Percentiles rank a stretch among this genome's conserved stretches.
These are phyloP conservation scores for Russula abietina DNA, from an alignment of 768 basidiomycete species.

Conservation along the genomic window DNA sequence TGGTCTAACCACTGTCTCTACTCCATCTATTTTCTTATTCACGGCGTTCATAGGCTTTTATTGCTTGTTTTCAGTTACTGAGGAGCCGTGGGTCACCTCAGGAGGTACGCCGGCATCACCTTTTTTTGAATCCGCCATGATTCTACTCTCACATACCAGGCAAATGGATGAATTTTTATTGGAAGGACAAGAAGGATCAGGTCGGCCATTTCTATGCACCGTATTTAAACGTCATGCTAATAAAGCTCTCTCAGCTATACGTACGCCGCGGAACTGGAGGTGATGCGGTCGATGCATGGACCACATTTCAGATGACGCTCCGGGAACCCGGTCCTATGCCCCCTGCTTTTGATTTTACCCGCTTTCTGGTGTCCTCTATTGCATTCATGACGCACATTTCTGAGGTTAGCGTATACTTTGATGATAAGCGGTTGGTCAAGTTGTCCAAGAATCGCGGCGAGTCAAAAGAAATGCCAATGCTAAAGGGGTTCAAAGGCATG, in stretches of 20 bases:
- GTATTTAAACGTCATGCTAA: not conserved
- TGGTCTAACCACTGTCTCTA: slow-evolving; percentile 22
- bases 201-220: slow-evolving; percentile 32
- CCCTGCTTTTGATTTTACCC: slow-evolving; percentile 75
- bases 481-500: slow-evolving; percentile 49
- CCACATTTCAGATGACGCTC: slow-evolving; percentile 83
- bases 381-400: slow-evolving; percentile 84
- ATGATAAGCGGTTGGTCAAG: slow-evolving; percentile 64
- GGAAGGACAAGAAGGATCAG: slow-evolving; percentile 92
- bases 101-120: slow-evolving; percentile 48
- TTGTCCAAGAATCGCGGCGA: slow-evolving; percentile 57
- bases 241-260: slow-evolving; percentile 57
- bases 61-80: slow-evolving; percentile 75
- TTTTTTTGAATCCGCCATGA: slow-evolving; percentile 10
- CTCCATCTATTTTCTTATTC: not conserved
- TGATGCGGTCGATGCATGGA: slow-evolving; percentile 51
- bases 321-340: slow-evolving; percentile 79
- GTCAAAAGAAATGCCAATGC: slow-evolving; percentile 46
- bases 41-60: slow-evolving; percentile 52
- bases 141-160: slow-evolving; percentile 40
- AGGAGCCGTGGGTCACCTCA: slow-evolving; percentile 76
- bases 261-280: slow-evolving; percentile 68
- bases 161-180: slow-evolving; percentile 94
- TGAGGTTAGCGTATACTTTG: slow-evolving; percentile 75
- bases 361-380: slow-evolving; percentile 88